A percentile compares a stretch with the other conserved stretches of the same genome.
These are phyloP conservation scores for Sporothrix schenckii DNA, from an alignment of 2,329 filamentous ascomycete species.

Conservation along the genomic window DNA sequence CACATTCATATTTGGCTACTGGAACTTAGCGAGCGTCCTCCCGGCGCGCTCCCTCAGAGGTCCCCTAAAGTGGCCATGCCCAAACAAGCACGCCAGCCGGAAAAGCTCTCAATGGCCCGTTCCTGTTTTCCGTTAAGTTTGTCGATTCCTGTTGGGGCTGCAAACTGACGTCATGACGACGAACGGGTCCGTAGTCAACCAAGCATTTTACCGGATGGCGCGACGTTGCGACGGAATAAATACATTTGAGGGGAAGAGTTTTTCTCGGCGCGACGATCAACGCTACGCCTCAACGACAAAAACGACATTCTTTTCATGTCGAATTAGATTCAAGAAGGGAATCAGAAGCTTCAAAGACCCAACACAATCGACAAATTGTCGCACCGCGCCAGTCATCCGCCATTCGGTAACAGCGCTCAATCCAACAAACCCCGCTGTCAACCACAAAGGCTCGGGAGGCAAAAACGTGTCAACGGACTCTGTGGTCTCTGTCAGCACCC, in stretches of 20 bases:
- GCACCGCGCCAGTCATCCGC: background rate
- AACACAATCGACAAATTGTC: slow-evolving; percentile 1
- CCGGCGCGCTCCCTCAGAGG: too few species aligned
- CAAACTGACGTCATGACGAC: slow-evolving; percentile 11
- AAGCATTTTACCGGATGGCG: slow-evolving; percentile 20
- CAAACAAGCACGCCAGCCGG: background rate
- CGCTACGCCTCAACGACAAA: background rate
- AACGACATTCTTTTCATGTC: background rate
- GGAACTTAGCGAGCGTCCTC: background rate
- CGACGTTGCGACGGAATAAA: slow-evolving; percentile 9
- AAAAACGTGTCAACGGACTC: slow-evolving; percentile 1
- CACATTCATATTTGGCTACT: too few species aligned
- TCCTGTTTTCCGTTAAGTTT: background rate
- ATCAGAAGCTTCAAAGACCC: too few species aligned
- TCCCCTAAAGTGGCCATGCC: background rate
- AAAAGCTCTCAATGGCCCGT: background rate
- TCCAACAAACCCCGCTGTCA: background rate
- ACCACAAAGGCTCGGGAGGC: background rate
- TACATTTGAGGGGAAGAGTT: slow-evolving; percentile 2
- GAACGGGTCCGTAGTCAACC: background rate
- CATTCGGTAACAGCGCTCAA: background rate
- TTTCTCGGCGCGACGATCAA: slow-evolving; percentile 5
- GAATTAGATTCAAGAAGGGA: background rate
- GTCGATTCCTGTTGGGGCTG: background rate
- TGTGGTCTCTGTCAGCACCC: background rate